These are phyloP conservation scores for Phyllosticta paracitricarpa DNA, from an alignment of 2,329 filamentous ascomycete species.

Conservation along the genomic window DNA sequence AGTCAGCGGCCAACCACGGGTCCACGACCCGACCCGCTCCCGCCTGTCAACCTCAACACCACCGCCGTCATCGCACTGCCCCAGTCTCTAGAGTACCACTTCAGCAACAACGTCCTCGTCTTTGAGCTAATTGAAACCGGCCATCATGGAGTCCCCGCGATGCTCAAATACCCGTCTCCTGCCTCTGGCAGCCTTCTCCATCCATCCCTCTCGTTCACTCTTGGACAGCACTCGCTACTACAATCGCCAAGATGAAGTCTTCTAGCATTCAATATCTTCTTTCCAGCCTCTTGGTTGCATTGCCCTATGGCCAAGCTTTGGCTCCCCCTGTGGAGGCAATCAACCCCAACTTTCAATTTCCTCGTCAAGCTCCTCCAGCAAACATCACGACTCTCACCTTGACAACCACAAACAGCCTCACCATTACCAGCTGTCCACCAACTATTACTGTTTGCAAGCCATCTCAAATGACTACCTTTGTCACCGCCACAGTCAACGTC, in stretches of 20 bases:
- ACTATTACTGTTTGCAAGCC: slow-evolving; percentile 17
- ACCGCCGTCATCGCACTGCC: neutral
- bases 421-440: slow-evolving; percentile 16
- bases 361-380: neutral
- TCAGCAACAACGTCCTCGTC: neutral
- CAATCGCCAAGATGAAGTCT: neutral
- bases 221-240: neutral
- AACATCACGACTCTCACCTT: slow-evolving; percentile 5
- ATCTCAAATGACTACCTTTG: slow-evolving; percentile 11
- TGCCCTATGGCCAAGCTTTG: neutral
- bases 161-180: neutral
- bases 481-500: slow-evolving; percentile 12
- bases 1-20: neutral
- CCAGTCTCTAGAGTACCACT: neutral
- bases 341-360: neutral
- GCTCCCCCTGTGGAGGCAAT: neutral
- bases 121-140: neutral
- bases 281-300: neutral
- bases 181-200: neutral
- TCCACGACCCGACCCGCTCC: neutral
- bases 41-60: neutral
- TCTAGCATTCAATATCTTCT: neutral
- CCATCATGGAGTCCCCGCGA: neutral
- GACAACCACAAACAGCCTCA: slow-evolving; percentile 11
- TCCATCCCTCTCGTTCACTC: neutral